These are phyloP conservation scores for Irineochytrium annulatum DNA, from an alignment of 192 early-diverging fungal genomes.

Conservation along the genomic window DNA sequence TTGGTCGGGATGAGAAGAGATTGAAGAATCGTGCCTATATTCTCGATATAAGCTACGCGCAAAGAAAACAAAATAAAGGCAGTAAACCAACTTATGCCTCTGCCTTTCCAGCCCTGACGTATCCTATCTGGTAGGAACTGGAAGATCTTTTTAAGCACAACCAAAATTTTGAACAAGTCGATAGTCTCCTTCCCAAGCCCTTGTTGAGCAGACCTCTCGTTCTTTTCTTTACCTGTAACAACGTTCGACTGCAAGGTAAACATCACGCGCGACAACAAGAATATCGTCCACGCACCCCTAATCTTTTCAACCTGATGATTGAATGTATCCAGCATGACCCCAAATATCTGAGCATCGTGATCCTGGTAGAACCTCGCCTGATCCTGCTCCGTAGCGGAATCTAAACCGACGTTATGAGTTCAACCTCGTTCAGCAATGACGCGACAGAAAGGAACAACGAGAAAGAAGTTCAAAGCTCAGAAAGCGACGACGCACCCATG, in stretches of 20 bases:
- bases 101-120: constrained; percentile 68
- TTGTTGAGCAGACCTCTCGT: constrained; percentile 52
- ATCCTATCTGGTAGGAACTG: constrained; percentile 64
- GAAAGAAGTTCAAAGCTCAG: neutral
- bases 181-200: constrained; percentile 62
- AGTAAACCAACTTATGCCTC: constrained; percentile 51
- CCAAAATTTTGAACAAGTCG: constrained; percentile 58
- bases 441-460: constrained; percentile 6
- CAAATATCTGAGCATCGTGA: constrained; percentile 65
- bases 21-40: constrained; percentile 57
- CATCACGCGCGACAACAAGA: neutral
- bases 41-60: neutral
- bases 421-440: neutral
- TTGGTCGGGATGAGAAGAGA: constrained; percentile 63
- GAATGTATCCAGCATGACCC: constrained; percentile 64
- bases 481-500: constrained; percentile 47
- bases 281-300: constrained; percentile 24
- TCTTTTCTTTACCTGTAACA: constrained; percentile 29
- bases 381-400: constrained; percentile 63
- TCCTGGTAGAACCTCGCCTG: constrained; percentile 76
- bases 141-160: constrained; percentile 65
- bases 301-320: constrained; percentile 69
- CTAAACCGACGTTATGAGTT: constrained; percentile 30
- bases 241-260: no score
- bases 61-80: neutral